These are phyloP conservation scores for Dictyostelium citrinum DNA, from an alignment of 78 protist species.

Conservation along the genomic window DNA sequence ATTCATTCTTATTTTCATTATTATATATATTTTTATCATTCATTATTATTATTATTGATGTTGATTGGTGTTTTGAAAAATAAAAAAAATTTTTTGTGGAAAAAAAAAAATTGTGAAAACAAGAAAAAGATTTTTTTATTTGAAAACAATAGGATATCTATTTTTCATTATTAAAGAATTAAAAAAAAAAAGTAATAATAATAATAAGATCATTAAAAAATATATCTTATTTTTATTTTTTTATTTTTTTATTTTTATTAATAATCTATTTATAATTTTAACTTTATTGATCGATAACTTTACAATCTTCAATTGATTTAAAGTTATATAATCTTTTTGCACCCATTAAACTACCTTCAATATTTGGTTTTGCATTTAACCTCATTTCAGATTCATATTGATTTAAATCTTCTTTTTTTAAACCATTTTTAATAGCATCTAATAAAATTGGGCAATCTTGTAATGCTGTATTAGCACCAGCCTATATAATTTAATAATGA, in stretches of 20 bases:
- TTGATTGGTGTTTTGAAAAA: not conserved
- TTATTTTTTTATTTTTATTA: not conserved
- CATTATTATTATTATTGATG: not conserved
- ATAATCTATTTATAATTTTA: no score
- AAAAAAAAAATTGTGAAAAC: no score
- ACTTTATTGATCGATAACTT: not conserved
- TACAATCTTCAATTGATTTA: conserved; percentile 2
- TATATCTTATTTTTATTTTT: no score
- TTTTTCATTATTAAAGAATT: no score
- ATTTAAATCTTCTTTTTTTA: not conserved
- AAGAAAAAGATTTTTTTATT: not conserved
- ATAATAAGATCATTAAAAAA: no score
- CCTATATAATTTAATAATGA: not conserved
- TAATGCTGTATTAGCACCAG: conserved; percentile 37
- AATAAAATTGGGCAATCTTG: not conserved
- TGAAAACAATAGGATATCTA: not conserved
- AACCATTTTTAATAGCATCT: conserved; percentile 8
- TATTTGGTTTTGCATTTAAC: not conserved
- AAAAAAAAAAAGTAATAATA: no score
- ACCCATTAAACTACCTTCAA: not conserved
- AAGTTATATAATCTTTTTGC: not conserved
- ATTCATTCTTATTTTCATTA: not conserved
- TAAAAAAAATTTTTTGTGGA: not conserved
- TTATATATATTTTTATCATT: not conserved
- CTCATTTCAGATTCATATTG: conserved; percentile 21